A percentile compares a stretch with the other conserved stretches of the same genome.
Evolutionary conservation across 164 flowering plant species (phyloP).

Genomic region (Magnolia officinalis): DNA sequence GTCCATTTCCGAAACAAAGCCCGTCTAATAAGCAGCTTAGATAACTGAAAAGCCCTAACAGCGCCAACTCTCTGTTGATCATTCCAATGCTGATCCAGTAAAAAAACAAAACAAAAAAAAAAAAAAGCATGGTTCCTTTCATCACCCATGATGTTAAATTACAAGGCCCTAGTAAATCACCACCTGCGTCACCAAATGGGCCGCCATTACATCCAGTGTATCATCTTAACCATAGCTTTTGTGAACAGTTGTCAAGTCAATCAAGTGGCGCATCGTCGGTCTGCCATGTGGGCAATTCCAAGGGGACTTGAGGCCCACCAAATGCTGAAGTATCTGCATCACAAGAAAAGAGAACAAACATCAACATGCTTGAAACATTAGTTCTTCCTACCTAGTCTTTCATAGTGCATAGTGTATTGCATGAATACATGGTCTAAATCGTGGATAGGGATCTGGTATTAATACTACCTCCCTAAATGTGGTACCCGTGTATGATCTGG

Average conservation of each 20-base stretch:
- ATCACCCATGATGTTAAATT: neutral
- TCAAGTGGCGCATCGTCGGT: slow-evolving; percentile 97
- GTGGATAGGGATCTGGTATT: too few species aligned
- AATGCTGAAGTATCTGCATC: slow-evolving; percentile 67
- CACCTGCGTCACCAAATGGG: neutral
- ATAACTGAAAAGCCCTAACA: too few species aligned
- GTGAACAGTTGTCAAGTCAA: slow-evolving; percentile 53
- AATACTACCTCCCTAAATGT: too few species aligned
- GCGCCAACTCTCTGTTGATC: too few species aligned
- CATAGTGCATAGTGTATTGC: too few species aligned
- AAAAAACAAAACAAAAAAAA: too few species aligned
- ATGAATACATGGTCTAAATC: too few species aligned
- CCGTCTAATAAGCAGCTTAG: too few species aligned
- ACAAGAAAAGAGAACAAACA: neutral
- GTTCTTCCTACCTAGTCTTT: neutral
- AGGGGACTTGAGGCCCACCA: slow-evolving; percentile 76
- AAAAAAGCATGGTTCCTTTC: neutral
- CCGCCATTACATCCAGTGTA: neutral
- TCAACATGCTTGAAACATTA: neutral
- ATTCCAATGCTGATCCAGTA: neutral
- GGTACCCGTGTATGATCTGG: too few species aligned
- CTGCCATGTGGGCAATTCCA: slow-evolving; percentile 99
- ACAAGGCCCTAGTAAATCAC: neutral
- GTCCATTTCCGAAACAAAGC: too few species aligned
- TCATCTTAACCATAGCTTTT: slow-evolving; percentile 23